Conservation (phyloP, 192 early-diverging fungal genomes). For the Coemansia sp. region DNA sequence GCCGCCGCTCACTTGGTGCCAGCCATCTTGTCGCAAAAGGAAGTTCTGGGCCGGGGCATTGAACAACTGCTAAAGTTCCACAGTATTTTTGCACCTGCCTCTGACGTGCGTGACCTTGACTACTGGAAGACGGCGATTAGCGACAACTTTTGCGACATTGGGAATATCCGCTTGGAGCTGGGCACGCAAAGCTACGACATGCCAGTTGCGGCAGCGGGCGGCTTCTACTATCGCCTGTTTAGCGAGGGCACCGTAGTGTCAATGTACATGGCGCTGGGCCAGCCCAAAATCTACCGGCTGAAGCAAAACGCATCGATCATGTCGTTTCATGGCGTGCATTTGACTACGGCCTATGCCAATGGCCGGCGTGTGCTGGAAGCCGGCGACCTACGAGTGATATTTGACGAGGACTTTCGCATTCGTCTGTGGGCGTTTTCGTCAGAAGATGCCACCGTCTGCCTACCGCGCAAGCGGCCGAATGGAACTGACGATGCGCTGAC, state of each 20-base stretch:
- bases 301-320: conserved; percentile 14
- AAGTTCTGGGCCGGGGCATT: conserved; percentile 31
- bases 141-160: conserved; percentile 23
- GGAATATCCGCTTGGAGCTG: conserved; percentile 33
- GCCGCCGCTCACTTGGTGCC: neutral
- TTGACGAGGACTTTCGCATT: conserved; percentile 33
- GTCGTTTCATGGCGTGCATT: conserved; percentile 38
- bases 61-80: conserved; percentile 46
- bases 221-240: conserved; percentile 53
- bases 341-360: conserved; percentile 33
- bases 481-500: conserved; percentile 33
- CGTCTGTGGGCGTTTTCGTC: conserved; percentile 48
- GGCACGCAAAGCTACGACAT: conserved; percentile 45
- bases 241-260: conserved; percentile 29
- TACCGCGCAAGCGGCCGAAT: conserved; percentile 42
- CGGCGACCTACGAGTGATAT: conserved; percentile 42
- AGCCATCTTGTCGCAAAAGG: conserved; percentile 6
- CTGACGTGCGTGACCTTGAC: conserved; percentile 18
- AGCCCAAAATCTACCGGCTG: conserved; percentile 16
- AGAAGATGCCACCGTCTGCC: conserved; percentile 23
- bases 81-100: conserved; percentile 15
- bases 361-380: conserved; percentile 53
- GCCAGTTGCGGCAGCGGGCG: conserved; percentile 33
- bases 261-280: conserved; percentile 42
- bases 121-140: conserved; percentile 29